These are phyloP conservation scores for Ophiostoma fasciatum DNA, from an alignment of 2,329 filamentous ascomycete species.

Conservation along the genomic window DNA sequence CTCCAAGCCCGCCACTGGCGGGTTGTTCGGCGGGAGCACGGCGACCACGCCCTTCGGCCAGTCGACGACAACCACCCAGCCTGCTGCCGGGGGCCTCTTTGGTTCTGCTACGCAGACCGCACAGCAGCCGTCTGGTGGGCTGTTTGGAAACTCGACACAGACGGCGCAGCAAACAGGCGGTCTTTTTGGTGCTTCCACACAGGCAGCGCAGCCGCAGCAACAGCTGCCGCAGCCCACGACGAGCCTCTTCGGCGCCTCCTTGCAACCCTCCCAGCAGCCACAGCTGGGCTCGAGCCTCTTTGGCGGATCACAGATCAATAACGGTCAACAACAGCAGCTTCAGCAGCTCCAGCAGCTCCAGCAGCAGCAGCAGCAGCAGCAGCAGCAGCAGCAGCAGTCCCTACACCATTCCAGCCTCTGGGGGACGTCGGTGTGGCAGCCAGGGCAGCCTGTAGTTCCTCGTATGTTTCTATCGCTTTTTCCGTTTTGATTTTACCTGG, in stretches of 20 bases:
- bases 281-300: constrained; percentile 11
- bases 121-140: constrained; percentile 9
- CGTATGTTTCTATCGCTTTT: constrained; percentile 20
- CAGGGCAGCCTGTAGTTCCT: constrained; percentile 29
- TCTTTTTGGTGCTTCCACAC: constrained; percentile 5
- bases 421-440: constrained; percentile 37
- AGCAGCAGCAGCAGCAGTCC: constrained; percentile 23
- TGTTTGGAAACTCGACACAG: constrained; percentile 17
- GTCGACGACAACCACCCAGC: neutral
- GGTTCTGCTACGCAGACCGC: neutral
- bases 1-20: constrained; percentile 7
- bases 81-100: neutral
- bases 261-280: constrained; percentile 13
- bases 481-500: neutral
- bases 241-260: constrained; percentile 5
- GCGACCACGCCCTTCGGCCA: constrained; percentile 1
- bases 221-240: neutral
- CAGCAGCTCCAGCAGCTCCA: constrained; percentile 17
- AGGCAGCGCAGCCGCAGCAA: constrained; percentile 3
- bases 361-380: constrained; percentile 23
- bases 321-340: neutral
- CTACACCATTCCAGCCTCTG: constrained; percentile 20
- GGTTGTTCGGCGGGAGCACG: constrained; percentile 1
- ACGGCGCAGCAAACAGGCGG: constrained; percentile 4
- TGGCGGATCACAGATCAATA: neutral